These are phyloP conservation scores for Phoma sp. DNA, from an alignment of 2,329 filamentous ascomycete species.

Conservation along the genomic window DNA sequence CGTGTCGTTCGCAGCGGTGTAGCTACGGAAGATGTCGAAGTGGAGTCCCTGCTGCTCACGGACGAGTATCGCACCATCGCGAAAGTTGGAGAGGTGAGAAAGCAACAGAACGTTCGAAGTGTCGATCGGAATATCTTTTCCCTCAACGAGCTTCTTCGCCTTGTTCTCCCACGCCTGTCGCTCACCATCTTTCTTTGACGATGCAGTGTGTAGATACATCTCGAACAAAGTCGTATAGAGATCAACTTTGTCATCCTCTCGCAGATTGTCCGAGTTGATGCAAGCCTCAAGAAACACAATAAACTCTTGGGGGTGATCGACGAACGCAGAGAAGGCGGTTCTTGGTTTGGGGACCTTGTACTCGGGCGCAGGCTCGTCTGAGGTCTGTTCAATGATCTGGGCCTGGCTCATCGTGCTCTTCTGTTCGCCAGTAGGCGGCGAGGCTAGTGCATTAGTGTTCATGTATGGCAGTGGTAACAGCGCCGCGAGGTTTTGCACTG, in stretches of 20 bases:
- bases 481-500: conserved; percentile 84
- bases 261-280: conserved; percentile 73
- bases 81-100: conserved; percentile 89
- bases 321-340: conserved; percentile 93
- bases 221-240: conserved; percentile 95
- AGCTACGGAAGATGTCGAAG: conserved; percentile 96
- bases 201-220: conserved; percentile 94
- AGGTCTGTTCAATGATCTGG: conserved; percentile 60
- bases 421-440: conserved; percentile 60
- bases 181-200: conserved; percentile 71
- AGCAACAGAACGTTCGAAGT: conserved; percentile 92
- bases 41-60: conserved; percentile 90
- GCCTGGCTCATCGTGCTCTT: conserved; percentile 62
- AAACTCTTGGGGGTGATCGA: conserved; percentile 91
- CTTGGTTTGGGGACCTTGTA: conserved; percentile 85
- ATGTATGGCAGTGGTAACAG: conserved; percentile 87
- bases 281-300: conserved; percentile 92
- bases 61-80: conserved; percentile 87
- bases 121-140: conserved; percentile 80
- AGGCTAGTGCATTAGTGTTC: conserved; percentile 66
- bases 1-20: conserved; percentile 91
- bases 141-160: conserved; percentile 86
- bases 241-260: conserved; percentile 78
- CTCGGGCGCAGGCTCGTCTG: conserved; percentile 58
- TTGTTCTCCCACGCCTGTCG: conserved; percentile 87